Percentiles rank a stretch among this genome's conserved stretches.
Conservation (phyloP, 2,329 filamentous ascomycete genomes). For the Ophiostoma sp. region DNA sequence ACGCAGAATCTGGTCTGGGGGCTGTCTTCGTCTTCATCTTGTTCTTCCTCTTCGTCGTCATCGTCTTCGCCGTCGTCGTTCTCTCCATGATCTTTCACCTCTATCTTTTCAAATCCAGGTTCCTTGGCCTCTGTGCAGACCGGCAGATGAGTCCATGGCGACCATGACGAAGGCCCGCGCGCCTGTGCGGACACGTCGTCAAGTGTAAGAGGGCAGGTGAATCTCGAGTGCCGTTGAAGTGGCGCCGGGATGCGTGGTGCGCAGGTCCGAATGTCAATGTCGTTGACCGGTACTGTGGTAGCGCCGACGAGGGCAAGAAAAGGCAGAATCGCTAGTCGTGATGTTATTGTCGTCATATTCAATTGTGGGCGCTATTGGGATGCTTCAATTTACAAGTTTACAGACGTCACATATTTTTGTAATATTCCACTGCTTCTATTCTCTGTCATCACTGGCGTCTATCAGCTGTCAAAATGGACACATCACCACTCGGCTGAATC, state of each 20-base stretch:
- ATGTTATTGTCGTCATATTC: neutral
- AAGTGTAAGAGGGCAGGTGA: conserved; percentile 46
- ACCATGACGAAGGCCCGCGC: conserved; percentile 23
- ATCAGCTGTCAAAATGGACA: neutral
- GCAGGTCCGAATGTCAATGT: neutral
- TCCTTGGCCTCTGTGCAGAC: conserved; percentile 28
- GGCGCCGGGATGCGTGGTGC: conserved; percentile 20
- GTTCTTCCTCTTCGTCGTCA: neutral
- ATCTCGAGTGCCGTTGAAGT: conserved; percentile 15
- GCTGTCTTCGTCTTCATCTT: neutral
- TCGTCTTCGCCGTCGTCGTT: neutral
- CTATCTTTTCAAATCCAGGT: neutral
- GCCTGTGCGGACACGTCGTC: conserved; percentile 50
- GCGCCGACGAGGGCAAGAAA: neutral
- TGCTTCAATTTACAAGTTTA: no score
- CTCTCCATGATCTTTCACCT: neutral
- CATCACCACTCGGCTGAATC: conserved; percentile 9
- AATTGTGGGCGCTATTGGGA: no score
- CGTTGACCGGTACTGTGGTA: neutral
- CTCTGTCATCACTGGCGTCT: neutral
- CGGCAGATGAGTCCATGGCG: conserved; percentile 36
- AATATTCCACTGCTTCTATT: no score
- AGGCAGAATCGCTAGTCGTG: neutral
- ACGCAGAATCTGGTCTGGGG: conserved; percentile 33
- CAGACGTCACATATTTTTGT: no score